phyloP scores from a whole-genome alignment of 75 land plant species.

The Chamaecyparis obtusa region DNA sequence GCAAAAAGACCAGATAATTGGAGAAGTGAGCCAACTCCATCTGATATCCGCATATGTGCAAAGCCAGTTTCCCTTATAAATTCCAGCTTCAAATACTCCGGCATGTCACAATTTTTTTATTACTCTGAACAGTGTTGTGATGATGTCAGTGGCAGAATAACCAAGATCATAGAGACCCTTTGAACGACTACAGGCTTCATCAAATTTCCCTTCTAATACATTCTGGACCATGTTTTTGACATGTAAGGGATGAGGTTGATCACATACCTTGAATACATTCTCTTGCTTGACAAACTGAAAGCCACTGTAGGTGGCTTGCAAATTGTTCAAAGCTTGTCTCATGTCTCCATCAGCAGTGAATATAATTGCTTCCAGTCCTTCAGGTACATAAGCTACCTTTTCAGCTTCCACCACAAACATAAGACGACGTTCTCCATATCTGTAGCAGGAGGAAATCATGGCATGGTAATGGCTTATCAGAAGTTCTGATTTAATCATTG shows the following conservation, averaged over 20 bases:
- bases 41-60: conserved; percentile 99
- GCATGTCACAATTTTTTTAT: conserved; percentile 97
- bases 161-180: conserved; percentile 97
- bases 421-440: too few species aligned
- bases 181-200: conserved; percentile 84
- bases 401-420: too few species aligned
- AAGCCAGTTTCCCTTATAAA: conserved; percentile 98
- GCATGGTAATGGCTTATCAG: too few species aligned
- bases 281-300: conserved; percentile 96
- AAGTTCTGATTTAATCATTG: too few species aligned
- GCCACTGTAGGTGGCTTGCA: conserved; percentile 96
- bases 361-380: conserved; percentile 99
- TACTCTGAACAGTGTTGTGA: conserved; percentile 91
- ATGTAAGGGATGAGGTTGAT: conserved; percentile 97
- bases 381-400: conserved; percentile 96
- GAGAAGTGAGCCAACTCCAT: conserved; percentile 93
- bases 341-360: conserved; percentile 99
- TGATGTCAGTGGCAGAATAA: conserved; percentile 97
- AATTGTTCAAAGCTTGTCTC: conserved; percentile 98
- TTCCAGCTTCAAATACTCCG: conserved; percentile 91
- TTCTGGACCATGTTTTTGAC: conserved; percentile 75
- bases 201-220: conserved; percentile 89
- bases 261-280: conserved; percentile 99
- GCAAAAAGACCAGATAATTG: conserved; percentile 95
- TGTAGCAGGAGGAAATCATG: too few species aligned